phyloP scores from a whole-genome alignment of 805 yeast genomes.

The Spathaspora hagerdaliae region DNA sequence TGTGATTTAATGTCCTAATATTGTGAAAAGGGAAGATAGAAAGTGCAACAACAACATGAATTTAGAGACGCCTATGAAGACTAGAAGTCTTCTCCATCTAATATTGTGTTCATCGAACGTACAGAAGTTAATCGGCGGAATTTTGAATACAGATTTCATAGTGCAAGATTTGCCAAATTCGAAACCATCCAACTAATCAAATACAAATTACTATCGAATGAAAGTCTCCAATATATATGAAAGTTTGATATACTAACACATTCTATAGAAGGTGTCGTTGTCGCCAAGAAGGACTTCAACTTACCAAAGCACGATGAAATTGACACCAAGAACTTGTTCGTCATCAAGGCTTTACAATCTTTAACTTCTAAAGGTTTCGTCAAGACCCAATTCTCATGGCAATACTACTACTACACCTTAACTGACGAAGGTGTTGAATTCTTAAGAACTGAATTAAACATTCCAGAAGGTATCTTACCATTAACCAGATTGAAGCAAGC shows the following conservation, averaged over 20 bases:
- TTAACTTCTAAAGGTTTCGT: constrained; percentile 98
- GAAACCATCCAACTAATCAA: no score
- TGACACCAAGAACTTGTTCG: constrained; percentile 96
- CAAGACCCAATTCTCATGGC: constrained; percentile 99
- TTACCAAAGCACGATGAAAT: constrained; percentile 97
- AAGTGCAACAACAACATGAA: no score
- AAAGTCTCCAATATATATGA: no score
- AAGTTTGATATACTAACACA: constrained; percentile 31
- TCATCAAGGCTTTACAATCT: constrained; percentile 98
- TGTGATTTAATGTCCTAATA: no score
- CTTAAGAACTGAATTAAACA: constrained; percentile 96
- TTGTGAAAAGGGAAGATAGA: no score
- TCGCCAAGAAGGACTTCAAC: constrained; percentile 98
- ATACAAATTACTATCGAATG: no score
- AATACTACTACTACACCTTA: constrained; percentile 99
- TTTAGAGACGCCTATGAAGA: no score
- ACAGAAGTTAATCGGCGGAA: no score
- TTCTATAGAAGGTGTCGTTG: constrained; percentile 92
- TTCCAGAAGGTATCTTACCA: constrained; percentile 98
- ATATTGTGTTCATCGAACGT: no score
- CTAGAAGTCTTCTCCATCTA: no score
- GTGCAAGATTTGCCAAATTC: no score
- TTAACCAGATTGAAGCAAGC: constrained; percentile 94
- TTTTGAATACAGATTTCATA: no score
- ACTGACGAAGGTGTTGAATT: constrained; percentile 99